Base-by-base conservation (phyloP, 2,329 filamentous ascomycete species). In the Ophiocordyceps unilateralis region DNA sequence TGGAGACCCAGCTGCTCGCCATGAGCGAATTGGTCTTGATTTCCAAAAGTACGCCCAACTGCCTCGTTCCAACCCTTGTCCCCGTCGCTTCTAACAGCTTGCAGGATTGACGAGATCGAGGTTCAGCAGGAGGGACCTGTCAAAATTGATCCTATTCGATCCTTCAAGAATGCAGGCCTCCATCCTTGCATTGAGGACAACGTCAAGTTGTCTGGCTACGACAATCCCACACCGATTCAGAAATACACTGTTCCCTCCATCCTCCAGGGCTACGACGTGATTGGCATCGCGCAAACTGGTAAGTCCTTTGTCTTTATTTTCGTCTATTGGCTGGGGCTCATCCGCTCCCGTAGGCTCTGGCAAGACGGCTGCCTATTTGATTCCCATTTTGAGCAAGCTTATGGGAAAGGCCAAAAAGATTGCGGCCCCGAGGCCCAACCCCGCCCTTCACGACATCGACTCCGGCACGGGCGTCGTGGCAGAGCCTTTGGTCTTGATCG, bases 341-440 rank as follows among this genome's bases (percentile, higher is more conserved):
- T 38, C 11, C 20, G 17, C 42, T 22, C 26, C 34, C 19, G 48
- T 5, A 95, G 89, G 91, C 19, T 96, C 89, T 22, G 91, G 91
- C 42, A 98, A 98, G 69, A 98, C 91, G 0, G 89, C 83, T 0
- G 88, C 91, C 0, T 98, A 91, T 55, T 64, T 98, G 5, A 76
- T 95, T 44, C 91, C 91, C 0, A 83, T 93, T 46, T 55, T 96
- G 42, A 93, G 87, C 46, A 82, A 83, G 58, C 65, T 98, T 20
- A 95, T 96, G 86, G 91, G 91, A 22, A 96, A 96, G 64, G 86
- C 83, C 6, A 91, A 87, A 64, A 88, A 87, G 62, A 66, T 95
- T 7, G 80, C 81, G 1, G 88, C 84, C 5, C 71, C 77, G 39
- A 82, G 88, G 5, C 86, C 88, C 0, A 78, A 81, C 48, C 68